A percentile compares a stretch with the other conserved stretches of the same genome.
These are phyloP conservation scores for Petrea volubilis DNA, from an alignment of 257 asterid genomes.

Conservation along the genomic window DNA sequence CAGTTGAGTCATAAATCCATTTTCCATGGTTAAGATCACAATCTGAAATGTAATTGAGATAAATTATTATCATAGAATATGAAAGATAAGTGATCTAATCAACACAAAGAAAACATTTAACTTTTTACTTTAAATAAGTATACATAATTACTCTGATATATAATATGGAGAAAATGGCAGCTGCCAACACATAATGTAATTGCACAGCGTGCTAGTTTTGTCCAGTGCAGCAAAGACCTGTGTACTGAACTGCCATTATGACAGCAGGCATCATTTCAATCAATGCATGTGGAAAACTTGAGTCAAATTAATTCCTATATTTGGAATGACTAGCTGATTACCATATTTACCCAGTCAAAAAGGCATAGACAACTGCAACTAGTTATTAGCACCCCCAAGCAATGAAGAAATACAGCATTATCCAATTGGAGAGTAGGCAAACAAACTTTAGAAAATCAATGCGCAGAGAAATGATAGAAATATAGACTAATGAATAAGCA, in stretches of 20 bases:
- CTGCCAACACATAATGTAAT: not conserved
- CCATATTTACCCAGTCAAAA: conserved; percentile 2
- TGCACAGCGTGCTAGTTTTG: not conserved
- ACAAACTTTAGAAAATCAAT: not conserved
- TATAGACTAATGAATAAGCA: not conserved
- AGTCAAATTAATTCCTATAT: not conserved
- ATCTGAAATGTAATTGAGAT: conserved; percentile 43
- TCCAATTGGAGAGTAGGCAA: not conserved
- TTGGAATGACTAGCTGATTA: no score
- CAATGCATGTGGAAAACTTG: not conserved
- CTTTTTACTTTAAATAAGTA: not conserved
- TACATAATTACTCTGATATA: not conserved
- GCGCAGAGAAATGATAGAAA: not conserved
- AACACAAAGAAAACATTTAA: not conserved
- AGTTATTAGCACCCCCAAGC: not conserved
- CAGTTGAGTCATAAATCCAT: conserved; percentile 72
- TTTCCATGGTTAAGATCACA: conserved; percentile 83
- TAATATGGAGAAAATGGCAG: not conserved
- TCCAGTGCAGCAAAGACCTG: not conserved
- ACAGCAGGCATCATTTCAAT: not conserved
- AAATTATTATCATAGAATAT: conserved; percentile 8
- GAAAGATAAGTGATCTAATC: conserved; percentile 5
- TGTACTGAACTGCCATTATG: not conserved
- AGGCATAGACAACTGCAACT: not conserved
- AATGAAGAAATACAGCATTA: not conserved